These are phyloP conservation scores for Pythium utonaiense DNA, from an alignment of 352 stramenopile species.

Conservation along the genomic window DNA sequence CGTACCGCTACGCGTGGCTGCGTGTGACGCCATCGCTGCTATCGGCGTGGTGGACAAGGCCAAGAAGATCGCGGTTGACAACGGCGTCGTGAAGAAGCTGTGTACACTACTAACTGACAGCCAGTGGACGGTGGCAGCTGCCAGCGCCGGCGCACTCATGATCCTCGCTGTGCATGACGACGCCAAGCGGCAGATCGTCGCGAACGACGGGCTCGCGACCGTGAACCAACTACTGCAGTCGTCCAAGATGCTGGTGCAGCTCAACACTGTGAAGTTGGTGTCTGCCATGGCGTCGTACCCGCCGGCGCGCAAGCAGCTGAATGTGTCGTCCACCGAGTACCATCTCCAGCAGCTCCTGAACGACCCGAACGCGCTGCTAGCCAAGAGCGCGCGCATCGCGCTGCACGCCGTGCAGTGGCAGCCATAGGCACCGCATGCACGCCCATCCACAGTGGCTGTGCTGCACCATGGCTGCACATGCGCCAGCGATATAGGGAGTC, in stretches of 20 bases:
- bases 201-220: constrained; percentile 36
- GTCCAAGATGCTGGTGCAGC: constrained; percentile 47
- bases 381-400: constrained; percentile 49
- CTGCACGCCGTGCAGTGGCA: constrained; percentile 60
- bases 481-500: neutral
- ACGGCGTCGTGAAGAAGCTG: constrained; percentile 49
- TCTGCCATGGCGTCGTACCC: constrained; percentile 57
- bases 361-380: constrained; percentile 43
- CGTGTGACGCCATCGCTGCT: constrained; percentile 49
- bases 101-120: constrained; percentile 52
- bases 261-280: constrained; percentile 68
- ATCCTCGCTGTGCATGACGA: constrained; percentile 60
- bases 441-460: neutral
- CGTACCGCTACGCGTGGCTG: constrained; percentile 39
- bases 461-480: neutral
- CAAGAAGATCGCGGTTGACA: constrained; percentile 49
- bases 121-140: constrained; percentile 48
- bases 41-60: constrained; percentile 61
- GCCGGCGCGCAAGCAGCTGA: constrained; percentile 41
- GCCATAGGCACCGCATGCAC: constrained; percentile 21
- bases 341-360: constrained; percentile 39
- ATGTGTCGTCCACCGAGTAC: constrained; percentile 48
- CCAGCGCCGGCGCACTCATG: constrained; percentile 63
- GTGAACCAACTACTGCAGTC: constrained; percentile 66
- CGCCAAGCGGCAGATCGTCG: constrained; percentile 61